Percentiles rank a stretch among this genome's conserved stretches.
Conservation (phyloP, 1,284 basidiomycete genomes). For the Melampsora larici-populina region DNA sequence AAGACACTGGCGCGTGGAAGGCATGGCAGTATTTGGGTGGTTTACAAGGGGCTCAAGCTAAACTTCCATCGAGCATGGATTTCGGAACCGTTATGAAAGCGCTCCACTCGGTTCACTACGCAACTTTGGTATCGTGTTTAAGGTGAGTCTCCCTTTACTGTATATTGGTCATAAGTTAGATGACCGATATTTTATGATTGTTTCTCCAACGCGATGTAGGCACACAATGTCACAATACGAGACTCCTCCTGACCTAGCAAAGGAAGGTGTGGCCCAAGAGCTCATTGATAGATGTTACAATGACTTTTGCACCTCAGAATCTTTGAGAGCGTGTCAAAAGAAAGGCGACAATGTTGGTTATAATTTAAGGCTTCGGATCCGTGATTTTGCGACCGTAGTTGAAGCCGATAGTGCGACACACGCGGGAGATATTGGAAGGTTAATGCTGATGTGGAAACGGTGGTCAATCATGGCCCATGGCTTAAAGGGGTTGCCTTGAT, state of each 20-base stretch:
- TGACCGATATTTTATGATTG: too few relatives aligned
- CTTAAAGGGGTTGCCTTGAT: neutral
- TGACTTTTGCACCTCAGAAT: neutral
- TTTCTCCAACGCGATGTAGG: neutral
- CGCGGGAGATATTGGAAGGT: neutral
- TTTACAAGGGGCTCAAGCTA: too few relatives aligned
- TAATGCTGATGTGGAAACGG: slow-evolving; percentile 13
- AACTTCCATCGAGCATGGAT: too few relatives aligned
- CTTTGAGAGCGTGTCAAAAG: neutral
- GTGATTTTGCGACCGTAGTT: slow-evolving; percentile 11
- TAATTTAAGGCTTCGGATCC: neutral
- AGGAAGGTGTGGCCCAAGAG: neutral
- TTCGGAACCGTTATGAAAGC: neutral
- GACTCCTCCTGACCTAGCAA: neutral
- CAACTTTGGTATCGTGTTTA: neutral
- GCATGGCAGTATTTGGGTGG: too few relatives aligned
- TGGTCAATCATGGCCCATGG: slow-evolving; percentile 6
- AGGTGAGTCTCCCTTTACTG: neutral
- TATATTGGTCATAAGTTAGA: neutral
- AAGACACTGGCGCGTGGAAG: too few relatives aligned
- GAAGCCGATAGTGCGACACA: slow-evolving; percentile 2
- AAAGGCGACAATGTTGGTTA: neutral
- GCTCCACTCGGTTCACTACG: neutral
- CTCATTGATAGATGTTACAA: neutral
- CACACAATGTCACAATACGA: neutral